Evolutionary conservation across 2,329 filamentous ascomycete genomes (phyloP).

Genomic region (Cadophora sp.): DNA sequence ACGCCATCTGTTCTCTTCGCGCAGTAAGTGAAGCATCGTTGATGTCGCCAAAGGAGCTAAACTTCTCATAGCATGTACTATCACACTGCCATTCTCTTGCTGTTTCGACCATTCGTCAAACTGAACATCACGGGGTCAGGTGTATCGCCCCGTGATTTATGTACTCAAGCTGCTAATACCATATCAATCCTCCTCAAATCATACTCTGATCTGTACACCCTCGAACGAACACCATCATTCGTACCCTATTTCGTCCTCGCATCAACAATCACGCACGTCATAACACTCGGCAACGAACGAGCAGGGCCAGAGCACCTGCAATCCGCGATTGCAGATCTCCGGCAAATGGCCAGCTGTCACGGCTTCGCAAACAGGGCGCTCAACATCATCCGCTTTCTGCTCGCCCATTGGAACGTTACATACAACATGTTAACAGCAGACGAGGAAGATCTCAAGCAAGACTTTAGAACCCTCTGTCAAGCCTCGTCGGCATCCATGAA

Average conservation of each 20-base stretch:
- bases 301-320: conserved; percentile 51
- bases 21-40: conserved; percentile 63
- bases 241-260: conserved; percentile 44
- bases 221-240: conserved; percentile 45
- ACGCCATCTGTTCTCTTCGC: conserved; percentile 76
- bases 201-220: conserved; percentile 43
- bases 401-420: conserved; percentile 64
- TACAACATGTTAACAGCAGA: conserved; percentile 53
- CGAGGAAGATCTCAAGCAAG: conserved; percentile 29
- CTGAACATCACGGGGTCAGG: conserved; percentile 38
- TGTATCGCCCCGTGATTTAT: conserved; percentile 43
- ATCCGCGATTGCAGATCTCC: conserved; percentile 63
- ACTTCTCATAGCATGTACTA: conserved; percentile 67
- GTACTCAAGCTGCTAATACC: conserved; percentile 45
- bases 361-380: conserved; percentile 40
- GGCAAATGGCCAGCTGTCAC: conserved; percentile 61
- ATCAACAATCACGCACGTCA: conserved; percentile 40
- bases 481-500: conserved; percentile 33
- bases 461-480: conserved; percentile 19
- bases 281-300: conserved; percentile 38
- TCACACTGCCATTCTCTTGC: conserved; percentile 72
- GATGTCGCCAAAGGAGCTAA: conserved; percentile 9
- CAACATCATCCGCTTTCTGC: conserved; percentile 61
- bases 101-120: conserved; percentile 69
- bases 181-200: conserved; percentile 46